These are phyloP conservation scores for Physcomitrium patens DNA, from an alignment of 225 moss, liverwort and hornwort species.

Conservation along the genomic window DNA sequence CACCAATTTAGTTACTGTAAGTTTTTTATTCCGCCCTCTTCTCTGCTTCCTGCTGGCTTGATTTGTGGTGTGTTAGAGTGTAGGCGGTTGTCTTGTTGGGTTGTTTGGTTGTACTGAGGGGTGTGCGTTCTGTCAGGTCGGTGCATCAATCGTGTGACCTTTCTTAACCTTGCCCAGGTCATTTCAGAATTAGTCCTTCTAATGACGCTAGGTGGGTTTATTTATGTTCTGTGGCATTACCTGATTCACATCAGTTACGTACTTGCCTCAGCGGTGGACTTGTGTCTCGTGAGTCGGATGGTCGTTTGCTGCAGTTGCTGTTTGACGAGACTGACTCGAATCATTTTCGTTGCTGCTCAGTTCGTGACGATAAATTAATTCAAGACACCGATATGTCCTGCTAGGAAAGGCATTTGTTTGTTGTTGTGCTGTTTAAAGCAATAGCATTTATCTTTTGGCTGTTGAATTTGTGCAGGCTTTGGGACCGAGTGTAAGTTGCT, in stretches of 20 bases:
- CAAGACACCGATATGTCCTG: not conserved
- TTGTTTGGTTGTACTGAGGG: not conserved
- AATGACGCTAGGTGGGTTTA: not conserved
- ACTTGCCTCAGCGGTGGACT: not conserved
- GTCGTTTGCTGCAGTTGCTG: no score
- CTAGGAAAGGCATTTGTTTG: not conserved
- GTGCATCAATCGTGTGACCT: not conserved
- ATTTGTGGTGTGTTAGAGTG: not conserved
- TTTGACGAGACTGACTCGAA: no score
- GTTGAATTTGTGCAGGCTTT: conserved; percentile 65
- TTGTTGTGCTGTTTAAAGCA: not conserved
- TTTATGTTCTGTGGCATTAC: not conserved
- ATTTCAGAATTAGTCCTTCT: conserved; percentile 10
- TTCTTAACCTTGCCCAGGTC: not conserved
- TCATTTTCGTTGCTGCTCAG: conserved; percentile 13
- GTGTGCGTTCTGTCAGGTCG: not conserved
- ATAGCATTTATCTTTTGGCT: not conserved
- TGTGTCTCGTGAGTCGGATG: not conserved
- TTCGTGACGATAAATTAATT: not conserved
- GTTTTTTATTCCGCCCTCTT: conserved; percentile 11
- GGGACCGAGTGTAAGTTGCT: conserved; percentile 72
- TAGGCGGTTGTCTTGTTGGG: not conserved
- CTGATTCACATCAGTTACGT: no score
- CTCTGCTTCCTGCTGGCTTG: not conserved
- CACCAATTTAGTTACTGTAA: conserved; percentile 75